Evolutionary conservation across 768 basidiomycete species (phyloP).

Genomic region (Cubamyces sp.): DNA sequence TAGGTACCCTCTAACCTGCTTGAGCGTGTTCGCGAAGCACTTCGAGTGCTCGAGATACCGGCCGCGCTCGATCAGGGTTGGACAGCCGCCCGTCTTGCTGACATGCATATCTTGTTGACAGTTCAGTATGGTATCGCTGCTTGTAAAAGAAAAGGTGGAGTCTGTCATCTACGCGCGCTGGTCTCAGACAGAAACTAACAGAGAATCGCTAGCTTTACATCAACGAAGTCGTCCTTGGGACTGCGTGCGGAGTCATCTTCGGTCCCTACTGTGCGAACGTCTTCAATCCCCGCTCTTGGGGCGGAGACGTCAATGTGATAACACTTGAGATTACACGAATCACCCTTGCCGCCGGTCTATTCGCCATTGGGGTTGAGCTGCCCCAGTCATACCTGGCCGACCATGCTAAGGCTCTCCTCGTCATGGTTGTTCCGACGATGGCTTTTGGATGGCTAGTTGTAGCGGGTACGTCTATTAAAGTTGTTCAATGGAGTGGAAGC

Average conservation of each 20-base stretch:
- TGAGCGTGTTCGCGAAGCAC: neutral
- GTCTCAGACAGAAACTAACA: too few species aligned
- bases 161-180: too few species aligned
- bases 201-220: constrained; percentile 65
- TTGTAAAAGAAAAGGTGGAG: constrained; percentile 85
- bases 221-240: constrained; percentile 94
- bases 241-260: constrained; percentile 63
- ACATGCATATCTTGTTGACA: constrained; percentile 33
- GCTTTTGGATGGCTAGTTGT: constrained; percentile 82
- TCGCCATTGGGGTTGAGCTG: constrained; percentile 94
- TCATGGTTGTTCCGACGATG: constrained; percentile 84
- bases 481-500: neutral
- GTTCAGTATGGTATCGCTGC: constrained; percentile 84
- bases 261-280: constrained; percentile 74
- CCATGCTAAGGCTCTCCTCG: constrained; percentile 70
- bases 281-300: constrained; percentile 83
- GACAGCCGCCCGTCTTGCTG: neutral
- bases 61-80: neutral
- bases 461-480: constrained; percentile 49
- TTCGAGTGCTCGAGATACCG: neutral
- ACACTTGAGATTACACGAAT: constrained; percentile 88
- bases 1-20: constrained; percentile 31
- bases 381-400: constrained; percentile 82
- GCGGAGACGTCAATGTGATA: constrained; percentile 53
- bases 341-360: constrained; percentile 89